These are phyloP conservation scores for Parasitella parasitica DNA, from an alignment of 371 early-diverging fungal genomes.

Conservation along the genomic window DNA sequence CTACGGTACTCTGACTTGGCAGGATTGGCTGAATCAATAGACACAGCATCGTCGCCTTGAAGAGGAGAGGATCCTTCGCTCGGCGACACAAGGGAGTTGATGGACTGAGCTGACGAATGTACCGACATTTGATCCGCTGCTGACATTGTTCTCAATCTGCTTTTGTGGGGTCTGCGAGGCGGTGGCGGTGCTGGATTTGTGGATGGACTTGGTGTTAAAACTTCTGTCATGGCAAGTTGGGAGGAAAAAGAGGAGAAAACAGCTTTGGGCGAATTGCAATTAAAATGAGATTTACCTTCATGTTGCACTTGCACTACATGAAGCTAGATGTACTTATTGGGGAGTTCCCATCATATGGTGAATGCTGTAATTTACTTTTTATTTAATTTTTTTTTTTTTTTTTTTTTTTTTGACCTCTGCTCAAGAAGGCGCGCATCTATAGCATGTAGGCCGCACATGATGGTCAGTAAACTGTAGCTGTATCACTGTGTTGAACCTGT, in stretches of 20 bases:
- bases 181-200: neutral
- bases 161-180: conserved; percentile 31
- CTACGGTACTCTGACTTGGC: conserved; percentile 16
- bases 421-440: too few relatives aligned
- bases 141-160: conserved; percentile 28
- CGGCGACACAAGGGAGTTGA: neutral
- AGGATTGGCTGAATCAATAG: neutral
- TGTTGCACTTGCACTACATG: conserved; percentile 15
- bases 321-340: neutral
- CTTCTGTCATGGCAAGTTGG: neutral
- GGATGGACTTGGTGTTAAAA: neutral
- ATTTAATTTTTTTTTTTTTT: too few relatives aligned
- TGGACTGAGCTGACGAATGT: neutral
- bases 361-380: too few relatives aligned
- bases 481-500: too few relatives aligned
- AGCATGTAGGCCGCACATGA: too few relatives aligned
- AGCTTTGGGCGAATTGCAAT: neutral
- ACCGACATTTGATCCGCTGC: neutral
- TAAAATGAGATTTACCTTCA: conserved; percentile 1
- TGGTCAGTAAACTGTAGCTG: too few relatives aligned
- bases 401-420: too few relatives aligned
- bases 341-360: neutral
- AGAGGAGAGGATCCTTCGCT: neutral
- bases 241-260: neutral
- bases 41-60: too few relatives aligned